Evolutionary conservation across 1,284 basidiomycete species (phyloP).

Genomic region (Irpex rosettiformis): DNA sequence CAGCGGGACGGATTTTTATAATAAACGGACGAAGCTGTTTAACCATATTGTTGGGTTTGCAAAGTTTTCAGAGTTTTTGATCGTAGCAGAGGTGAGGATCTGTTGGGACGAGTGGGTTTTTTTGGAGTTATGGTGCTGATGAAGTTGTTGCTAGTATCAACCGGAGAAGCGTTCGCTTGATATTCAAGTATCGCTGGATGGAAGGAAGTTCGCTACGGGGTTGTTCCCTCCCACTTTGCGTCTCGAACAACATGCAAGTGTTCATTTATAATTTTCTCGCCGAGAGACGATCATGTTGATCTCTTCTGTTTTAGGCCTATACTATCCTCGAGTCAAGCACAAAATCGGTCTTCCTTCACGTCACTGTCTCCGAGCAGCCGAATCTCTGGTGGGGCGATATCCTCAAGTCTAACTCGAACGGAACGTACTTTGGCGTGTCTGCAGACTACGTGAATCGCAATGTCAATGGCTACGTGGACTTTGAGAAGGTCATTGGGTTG

Average conservation of each 20-base stretch:
- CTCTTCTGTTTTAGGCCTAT: conserved; percentile 64
- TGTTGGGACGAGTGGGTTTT: neutral
- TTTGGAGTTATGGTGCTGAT: conserved; percentile 9
- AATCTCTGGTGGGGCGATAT: conserved; percentile 87
- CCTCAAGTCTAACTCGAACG: conserved; percentile 97
- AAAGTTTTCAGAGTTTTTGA: conserved; percentile 93
- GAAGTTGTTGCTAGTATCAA: conserved; percentile 45
- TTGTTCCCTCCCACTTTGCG: conserved; percentile 89
- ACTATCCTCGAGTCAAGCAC: conserved; percentile 95
- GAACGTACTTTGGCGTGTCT: conserved; percentile 91
- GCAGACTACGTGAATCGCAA: conserved; percentile 90
- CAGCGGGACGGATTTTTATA: conserved; percentile 76
- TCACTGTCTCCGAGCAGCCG: conserved; percentile 82
- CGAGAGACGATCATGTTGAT: conserved; percentile 2
- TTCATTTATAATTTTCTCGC: neutral
- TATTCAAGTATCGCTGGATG: conserved; percentile 91
- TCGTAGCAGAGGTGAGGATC: conserved; percentile 82
- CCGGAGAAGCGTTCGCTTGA: conserved; percentile 60
- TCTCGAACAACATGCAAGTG: conserved; percentile 78
- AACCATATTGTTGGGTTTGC: conserved; percentile 90
- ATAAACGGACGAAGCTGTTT: conserved; percentile 74
- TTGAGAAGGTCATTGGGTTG: conserved; percentile 96
- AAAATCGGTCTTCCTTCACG: conserved; percentile 90
- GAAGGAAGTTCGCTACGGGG: conserved; percentile 78
- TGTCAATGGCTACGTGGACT: conserved; percentile 87